Evolutionary conservation across 2,329 filamentous ascomycete genomes (phyloP).

Genomic region (Beauveria sp.): DNA sequence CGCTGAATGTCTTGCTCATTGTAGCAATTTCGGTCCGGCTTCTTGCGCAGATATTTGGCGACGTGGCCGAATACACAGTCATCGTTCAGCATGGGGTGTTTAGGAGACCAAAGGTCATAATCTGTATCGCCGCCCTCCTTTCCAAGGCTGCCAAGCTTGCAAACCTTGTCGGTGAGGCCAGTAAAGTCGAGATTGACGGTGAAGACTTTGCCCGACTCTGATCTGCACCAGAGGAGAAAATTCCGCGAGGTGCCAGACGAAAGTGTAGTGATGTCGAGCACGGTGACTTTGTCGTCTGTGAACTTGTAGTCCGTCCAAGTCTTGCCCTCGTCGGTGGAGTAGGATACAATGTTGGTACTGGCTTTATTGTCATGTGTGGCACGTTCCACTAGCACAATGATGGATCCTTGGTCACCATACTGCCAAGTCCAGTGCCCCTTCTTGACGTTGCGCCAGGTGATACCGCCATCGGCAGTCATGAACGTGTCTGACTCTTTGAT

Average conservation of each 20-base stretch:
- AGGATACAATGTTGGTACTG: constrained; percentile 62
- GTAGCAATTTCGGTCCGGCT: constrained; percentile 68
- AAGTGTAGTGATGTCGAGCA: constrained; percentile 79
- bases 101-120: constrained; percentile 82
- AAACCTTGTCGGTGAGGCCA: constrained; percentile 65
- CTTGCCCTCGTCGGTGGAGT: constrained; percentile 72
- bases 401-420: constrained; percentile 89
- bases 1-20: constrained; percentile 67
- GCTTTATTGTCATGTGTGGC: constrained; percentile 58
- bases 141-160: constrained; percentile 59
- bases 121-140: constrained; percentile 56
- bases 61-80: constrained; percentile 91
- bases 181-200: constrained; percentile 87
- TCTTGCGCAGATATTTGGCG: constrained; percentile 86
- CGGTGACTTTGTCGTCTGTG: constrained; percentile 58
- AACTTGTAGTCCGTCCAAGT: constrained; percentile 75
- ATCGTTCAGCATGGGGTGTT: constrained; percentile 68
- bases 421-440: constrained; percentile 90
- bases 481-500: constrained; percentile 78
- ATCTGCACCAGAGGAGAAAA: constrained; percentile 80
- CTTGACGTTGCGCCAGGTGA: constrained; percentile 78
- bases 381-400: constrained; percentile 79
- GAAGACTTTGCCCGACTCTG: constrained; percentile 48
- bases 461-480: constrained; percentile 83
- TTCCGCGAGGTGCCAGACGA: constrained; percentile 84